Conservation (phyloP, 352 stramenopile species). For the Globisporangium spinosum region DNA sequence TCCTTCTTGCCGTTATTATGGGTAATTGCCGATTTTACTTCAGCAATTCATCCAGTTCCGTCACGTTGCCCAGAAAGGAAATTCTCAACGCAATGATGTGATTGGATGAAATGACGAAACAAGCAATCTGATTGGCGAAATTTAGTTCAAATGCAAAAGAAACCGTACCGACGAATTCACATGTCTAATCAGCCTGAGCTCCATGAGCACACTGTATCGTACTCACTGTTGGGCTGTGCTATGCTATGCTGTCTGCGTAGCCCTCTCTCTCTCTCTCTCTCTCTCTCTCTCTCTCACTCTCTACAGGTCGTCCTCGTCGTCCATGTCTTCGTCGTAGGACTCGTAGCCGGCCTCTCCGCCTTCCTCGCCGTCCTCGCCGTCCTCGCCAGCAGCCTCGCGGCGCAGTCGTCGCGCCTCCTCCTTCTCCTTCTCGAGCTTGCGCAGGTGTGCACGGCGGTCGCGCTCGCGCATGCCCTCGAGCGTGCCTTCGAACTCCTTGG, state of each 20-base stretch:
- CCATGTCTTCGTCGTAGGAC: slow-evolving; percentile 37
- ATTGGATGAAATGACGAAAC: slow-evolving; percentile 20
- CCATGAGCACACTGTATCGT: background rate
- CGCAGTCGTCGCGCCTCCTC: slow-evolving; percentile 32
- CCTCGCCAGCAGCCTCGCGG: slow-evolving; percentile 26
- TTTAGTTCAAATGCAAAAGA: background rate
- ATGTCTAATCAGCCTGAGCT: background rate
- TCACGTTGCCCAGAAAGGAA: background rate
- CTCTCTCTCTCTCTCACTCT: slow-evolving; percentile 14
- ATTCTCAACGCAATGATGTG: background rate
- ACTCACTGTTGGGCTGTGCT: background rate
- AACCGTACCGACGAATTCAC: slow-evolving; percentile 4
- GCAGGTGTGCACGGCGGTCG: slow-evolving; percentile 66
- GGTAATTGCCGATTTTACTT: background rate
- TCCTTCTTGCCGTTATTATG: background rate
- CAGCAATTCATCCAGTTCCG: background rate
- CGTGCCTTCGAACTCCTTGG: slow-evolving; percentile 46
- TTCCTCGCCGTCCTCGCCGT: slow-evolving; percentile 17
- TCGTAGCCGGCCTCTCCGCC: slow-evolving; percentile 20
- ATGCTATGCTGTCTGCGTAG: background rate
- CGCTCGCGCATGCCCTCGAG: slow-evolving; percentile 73
- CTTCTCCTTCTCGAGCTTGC: slow-evolving; percentile 56
- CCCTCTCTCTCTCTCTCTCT: slow-evolving; percentile 14
- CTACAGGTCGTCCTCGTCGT: slow-evolving; percentile 27
- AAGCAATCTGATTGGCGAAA: slow-evolving; percentile 26